Base-by-base conservation (phyloP, 2,329 filamentous ascomycete genomes). In the Colletotrichum horii region DNA sequence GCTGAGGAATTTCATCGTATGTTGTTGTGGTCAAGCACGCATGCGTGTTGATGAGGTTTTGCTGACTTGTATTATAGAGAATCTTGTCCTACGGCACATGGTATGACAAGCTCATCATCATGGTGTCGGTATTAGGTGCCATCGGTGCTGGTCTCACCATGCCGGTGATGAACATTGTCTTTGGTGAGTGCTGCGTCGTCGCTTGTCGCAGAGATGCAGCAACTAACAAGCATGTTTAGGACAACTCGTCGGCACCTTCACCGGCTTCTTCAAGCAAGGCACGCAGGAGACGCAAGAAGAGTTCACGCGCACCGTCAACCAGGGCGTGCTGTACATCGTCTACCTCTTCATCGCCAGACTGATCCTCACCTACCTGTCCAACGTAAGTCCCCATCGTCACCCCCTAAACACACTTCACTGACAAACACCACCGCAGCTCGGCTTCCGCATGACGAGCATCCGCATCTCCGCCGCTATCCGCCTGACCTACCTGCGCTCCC, bases 391-490 rank as follows among this genome's bases (percentile, higher is more conserved):
- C 78, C 78, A 4, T 28, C 12, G n/a, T 7, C 28, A 7, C 11
- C 9, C 9, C 14, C 6, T 4, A 28, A 30, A 2, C n/a, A 8
- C 4, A 11, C 24, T 48, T 4, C 24, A 55, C 32, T 32, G 6
- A 26, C 5, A 38, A n/a, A 5, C 6, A 22, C 1, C 38, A 30
- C 16, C 14, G 22, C 36, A 86, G 84, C 84, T 88, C 75, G 85
- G 84, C 52, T 87, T 90, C 72, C 86, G 89, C 2, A 86, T 88
- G 66, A 87, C 85, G 4, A 86, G 89, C 16, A 83, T 91, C 16
- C 84, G 87, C 2, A 87, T 90, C 8, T 89, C 89, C 12, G 86
- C 88, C 26, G 84, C 85, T 12, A 77, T 91, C 16, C 87, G 89
- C 19, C 83, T 89, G 11, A 83, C 85, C 34, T 91, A 91, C 76